phyloP scores from a whole-genome alignment of 306 rosid genomes.

The Bauhinia variegata region DNA sequence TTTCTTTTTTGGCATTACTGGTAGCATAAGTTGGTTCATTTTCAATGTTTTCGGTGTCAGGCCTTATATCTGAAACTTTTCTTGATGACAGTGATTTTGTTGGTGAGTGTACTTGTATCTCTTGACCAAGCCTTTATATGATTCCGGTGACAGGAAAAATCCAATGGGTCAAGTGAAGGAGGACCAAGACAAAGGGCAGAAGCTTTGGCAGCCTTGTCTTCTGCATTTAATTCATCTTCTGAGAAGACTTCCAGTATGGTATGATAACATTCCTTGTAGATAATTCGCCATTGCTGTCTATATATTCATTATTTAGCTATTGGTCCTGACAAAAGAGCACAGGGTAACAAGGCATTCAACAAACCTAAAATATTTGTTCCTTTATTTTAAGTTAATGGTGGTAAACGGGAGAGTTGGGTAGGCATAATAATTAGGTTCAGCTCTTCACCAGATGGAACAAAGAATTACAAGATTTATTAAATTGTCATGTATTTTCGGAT shows the following conservation, averaged over 20 bases:
- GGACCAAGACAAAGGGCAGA: slow-evolving; percentile 67
- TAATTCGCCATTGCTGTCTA: neutral
- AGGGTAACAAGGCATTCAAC: slow-evolving; percentile 14
- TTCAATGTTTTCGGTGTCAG: slow-evolving; percentile 11
- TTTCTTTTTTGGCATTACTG: neutral
- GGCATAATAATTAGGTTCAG: neutral
- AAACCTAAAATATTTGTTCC: neutral
- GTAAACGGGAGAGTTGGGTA: slow-evolving; percentile 5
- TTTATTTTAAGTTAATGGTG: slow-evolving; percentile 6
- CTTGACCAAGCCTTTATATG: slow-evolving; percentile 27
- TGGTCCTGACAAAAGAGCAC: slow-evolving; percentile 6
- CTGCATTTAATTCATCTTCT: slow-evolving; percentile 81
- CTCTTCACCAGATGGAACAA: slow-evolving; percentile 2
- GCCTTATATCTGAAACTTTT: slow-evolving; percentile 7
- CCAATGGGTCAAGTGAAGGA: slow-evolving; percentile 54
- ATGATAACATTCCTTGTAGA: slow-evolving; percentile 22
- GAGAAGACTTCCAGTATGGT: slow-evolving; percentile 40
- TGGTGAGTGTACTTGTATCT: slow-evolving; percentile 3
- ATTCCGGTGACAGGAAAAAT: slow-evolving; percentile 47
- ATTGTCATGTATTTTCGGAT: neutral
- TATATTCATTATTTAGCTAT: too few relatives aligned
- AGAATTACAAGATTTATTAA: neutral
- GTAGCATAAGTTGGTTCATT: slow-evolving; percentile 12
- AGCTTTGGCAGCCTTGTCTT: slow-evolving; percentile 59
- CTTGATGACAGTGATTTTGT: neutral